A percentile compares a stretch with the other conserved stretches of the same genome.
Conservation (phyloP, 768 basidiomycete genomes). For the Vararia minispora region DNA sequence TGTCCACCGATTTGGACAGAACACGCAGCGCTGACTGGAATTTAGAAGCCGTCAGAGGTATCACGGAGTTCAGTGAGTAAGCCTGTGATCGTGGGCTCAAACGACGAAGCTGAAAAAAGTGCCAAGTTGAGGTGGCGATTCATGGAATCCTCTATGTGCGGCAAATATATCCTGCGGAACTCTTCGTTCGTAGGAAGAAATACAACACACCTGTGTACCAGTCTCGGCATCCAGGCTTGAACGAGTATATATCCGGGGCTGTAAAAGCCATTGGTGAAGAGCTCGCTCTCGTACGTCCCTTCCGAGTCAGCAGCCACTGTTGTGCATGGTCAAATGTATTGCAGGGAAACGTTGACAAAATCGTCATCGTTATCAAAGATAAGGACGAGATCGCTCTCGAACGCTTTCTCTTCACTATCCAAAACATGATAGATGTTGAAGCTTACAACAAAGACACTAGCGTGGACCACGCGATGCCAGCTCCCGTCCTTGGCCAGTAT, state of each 20-base stretch:
- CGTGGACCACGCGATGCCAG: constrained; percentile 60
- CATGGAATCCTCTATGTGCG: constrained; percentile 89
- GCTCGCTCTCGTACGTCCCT: constrained; percentile 46
- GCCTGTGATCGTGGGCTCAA: neutral
- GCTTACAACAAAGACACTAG: constrained; percentile 63
- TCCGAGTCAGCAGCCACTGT: neutral
- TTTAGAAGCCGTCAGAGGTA: constrained; percentile 46
- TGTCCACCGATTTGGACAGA: neutral
- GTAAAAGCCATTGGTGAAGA: constrained; percentile 77
- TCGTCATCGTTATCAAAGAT: constrained; percentile 78
- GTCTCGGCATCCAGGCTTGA: constrained; percentile 82
- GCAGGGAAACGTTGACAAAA: constrained; percentile 71
- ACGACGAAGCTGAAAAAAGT: neutral
- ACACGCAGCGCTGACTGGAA: neutral
- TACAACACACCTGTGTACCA: constrained; percentile 89
- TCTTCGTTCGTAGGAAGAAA: constrained; percentile 82
- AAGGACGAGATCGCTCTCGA: constrained; percentile 75
- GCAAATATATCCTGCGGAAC: constrained; percentile 78
- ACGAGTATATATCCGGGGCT: constrained; percentile 84
- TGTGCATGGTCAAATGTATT: neutral
- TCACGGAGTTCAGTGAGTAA: constrained; percentile 60
- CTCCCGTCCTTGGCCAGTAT: constrained; percentile 53
- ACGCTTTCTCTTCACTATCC: constrained; percentile 81
- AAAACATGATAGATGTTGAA: constrained; percentile 68
- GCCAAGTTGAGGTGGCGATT: constrained; percentile 82